A percentile compares a stretch with the other conserved stretches of the same genome.
Conservation (phyloP, 352 stramenopile species). For the Globisporangium echinulatum region DNA sequence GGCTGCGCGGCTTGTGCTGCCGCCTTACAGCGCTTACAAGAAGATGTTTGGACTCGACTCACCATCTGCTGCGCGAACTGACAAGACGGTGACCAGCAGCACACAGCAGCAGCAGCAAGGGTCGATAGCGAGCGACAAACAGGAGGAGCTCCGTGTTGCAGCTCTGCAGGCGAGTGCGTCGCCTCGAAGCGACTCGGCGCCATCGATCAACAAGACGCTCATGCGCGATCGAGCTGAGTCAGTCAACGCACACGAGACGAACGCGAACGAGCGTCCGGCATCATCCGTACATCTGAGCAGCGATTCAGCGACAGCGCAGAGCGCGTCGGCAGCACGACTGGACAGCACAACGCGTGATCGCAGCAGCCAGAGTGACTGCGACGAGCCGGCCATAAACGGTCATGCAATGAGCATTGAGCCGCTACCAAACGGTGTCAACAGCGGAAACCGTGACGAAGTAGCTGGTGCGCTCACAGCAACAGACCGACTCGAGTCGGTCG, state of each 20-base stretch:
- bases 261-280: background rate
- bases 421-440: too few species aligned
- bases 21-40: conserved; percentile 25
- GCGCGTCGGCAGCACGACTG: background rate
- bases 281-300: too few species aligned
- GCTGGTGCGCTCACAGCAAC: too few species aligned
- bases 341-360: too few species aligned
- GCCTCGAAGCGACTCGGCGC: background rate
- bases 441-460: too few species aligned
- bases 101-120: background rate
- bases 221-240: background rate
- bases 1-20: conserved; percentile 25
- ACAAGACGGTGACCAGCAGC: too few species aligned
- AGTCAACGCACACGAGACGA: background rate
- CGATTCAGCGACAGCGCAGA: background rate
- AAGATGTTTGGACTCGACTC: conserved; percentile 21
- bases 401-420: too few species aligned
- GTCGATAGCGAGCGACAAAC: background rate
- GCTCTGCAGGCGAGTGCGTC: background rate
- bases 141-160: background rate
- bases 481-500: too few species aligned
- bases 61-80: background rate
- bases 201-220: conserved; percentile 6
- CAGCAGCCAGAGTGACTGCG: too few species aligned
- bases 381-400: too few species aligned